Evolutionary conservation across 2,329 filamentous ascomycete species (phyloP).

Genomic region (Colletotrichum falcatum): DNA sequence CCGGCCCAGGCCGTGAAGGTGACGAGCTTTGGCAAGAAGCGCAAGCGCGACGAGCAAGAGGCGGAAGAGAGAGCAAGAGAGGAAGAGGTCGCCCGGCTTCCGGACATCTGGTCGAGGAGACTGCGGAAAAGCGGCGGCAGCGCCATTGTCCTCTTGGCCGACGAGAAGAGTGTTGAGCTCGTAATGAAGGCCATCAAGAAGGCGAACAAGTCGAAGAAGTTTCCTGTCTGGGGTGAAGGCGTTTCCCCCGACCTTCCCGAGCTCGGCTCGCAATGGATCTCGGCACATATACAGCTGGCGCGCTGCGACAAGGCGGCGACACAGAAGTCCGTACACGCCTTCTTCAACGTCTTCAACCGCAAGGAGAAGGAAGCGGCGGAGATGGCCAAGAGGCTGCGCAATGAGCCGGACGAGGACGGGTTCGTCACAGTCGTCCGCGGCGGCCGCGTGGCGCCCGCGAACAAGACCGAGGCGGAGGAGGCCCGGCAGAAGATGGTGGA

Average conservation of each 20-base stretch:
- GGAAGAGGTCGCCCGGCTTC: slow-evolving; percentile 72
- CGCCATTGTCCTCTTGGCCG: slow-evolving; percentile 86
- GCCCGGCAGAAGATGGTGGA: slow-evolving; percentile 70
- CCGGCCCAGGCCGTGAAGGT: slow-evolving; percentile 58
- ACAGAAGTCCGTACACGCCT: slow-evolving; percentile 83
- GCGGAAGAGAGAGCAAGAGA: slow-evolving; percentile 65
- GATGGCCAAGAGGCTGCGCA: slow-evolving; percentile 73
- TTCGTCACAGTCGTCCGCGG: slow-evolving; percentile 93
- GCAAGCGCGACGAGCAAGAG: slow-evolving; percentile 69
- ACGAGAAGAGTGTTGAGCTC: slow-evolving; percentile 80
- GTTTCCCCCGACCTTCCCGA: slow-evolving; percentile 66
- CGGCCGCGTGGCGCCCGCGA: slow-evolving; percentile 78
- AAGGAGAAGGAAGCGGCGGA: slow-evolving; percentile 74
- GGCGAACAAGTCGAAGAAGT: slow-evolving; percentile 68
- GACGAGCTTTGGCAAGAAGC: slow-evolving; percentile 60
- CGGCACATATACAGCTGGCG: slow-evolving; percentile 76
- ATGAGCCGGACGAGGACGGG: slow-evolving; percentile 92
- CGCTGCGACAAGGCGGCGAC: slow-evolving; percentile 77
- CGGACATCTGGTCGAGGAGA: slow-evolving; percentile 78
- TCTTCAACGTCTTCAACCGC: slow-evolving; percentile 84
- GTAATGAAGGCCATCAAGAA: slow-evolving; percentile 81
- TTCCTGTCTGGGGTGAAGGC: slow-evolving; percentile 76
- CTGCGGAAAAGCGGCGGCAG: slow-evolving; percentile 81
- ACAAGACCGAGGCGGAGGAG: slow-evolving; percentile 76
- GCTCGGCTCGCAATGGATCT: slow-evolving; percentile 69